A percentile compares a stretch with the other conserved stretches of the same genome.
phyloP scores from a whole-genome alignment of 768 basidiomycete species.

The Arthromyces matolae region DNA sequence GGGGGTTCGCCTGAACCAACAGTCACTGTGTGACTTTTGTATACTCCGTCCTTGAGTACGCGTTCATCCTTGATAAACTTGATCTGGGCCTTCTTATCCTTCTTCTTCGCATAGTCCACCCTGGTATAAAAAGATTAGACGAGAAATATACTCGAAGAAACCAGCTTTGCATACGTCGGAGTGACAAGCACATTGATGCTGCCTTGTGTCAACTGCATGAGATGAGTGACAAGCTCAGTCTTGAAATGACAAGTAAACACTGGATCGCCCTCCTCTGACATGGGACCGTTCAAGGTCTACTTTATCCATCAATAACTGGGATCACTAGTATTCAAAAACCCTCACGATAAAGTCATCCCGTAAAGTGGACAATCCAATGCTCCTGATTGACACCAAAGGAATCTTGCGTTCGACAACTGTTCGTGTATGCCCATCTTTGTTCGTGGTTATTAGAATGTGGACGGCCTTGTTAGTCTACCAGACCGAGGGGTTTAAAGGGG shows the following conservation, averaged over 20 bases:
- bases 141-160: not conserved
- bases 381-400: conserved; percentile 81
- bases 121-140: conserved; percentile 33
- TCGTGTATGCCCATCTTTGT: conserved; percentile 56
- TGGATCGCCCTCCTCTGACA: conserved; percentile 92
- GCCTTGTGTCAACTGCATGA: conserved; percentile 78
- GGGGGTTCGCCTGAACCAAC: conserved; percentile 88
- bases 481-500: not conserved
- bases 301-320: not conserved
- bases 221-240: conserved; percentile 84
- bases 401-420: conserved; percentile 83
- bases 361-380: conserved; percentile 81
- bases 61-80: conserved; percentile 89
- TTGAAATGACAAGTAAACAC: conserved; percentile 91
- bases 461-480: conserved; percentile 80
- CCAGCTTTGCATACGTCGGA: conserved; percentile 59
- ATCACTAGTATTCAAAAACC: not conserved
- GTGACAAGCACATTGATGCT: conserved; percentile 69
- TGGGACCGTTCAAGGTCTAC: conserved; percentile 68
- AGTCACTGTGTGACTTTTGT: conserved; percentile 91
- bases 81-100: conserved; percentile 87
- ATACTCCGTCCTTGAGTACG: conserved; percentile 70
- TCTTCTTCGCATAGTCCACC: conserved; percentile 92
- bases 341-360: conserved; percentile 94
- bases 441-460: conserved; percentile 63